Evolutionary conservation across 768 basidiomycete genomes (phyloP).

Genomic region (Lactifluus pinguis): DNA sequence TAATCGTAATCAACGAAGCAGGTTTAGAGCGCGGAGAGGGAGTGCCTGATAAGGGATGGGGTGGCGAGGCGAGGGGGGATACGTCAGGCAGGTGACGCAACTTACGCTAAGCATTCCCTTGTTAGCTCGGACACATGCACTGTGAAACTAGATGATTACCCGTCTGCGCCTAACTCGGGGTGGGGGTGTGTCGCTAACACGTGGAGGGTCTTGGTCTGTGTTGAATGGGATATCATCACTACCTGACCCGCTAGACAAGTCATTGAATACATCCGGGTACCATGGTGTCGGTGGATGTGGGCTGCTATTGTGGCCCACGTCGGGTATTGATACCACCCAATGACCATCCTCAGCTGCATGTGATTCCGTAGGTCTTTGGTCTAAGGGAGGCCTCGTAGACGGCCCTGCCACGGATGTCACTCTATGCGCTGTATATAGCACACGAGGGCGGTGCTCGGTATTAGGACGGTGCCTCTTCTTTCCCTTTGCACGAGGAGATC

Average conservation of each 20-base stretch:
- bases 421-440: neutral
- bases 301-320: neutral
- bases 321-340: neutral
- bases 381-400: neutral
- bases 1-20: neutral
- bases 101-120: neutral
- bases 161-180: slow-evolving; percentile 5
- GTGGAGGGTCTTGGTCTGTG: neutral
- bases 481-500: neutral
- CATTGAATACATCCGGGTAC: slow-evolving; percentile 10
- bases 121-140: neutral
- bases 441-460: neutral
- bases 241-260: neutral
- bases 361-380: neutral
- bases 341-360: no score
- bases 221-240: neutral
- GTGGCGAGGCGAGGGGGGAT: slow-evolving; percentile 2
- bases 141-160: neutral
- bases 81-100: slow-evolving; percentile 3
- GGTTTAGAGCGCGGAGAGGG: neutral
- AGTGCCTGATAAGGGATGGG: neutral
- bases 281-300: neutral
- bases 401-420: neutral
- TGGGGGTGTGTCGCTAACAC: neutral
- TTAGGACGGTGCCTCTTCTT: slow-evolving; percentile 1